A percentile compares a stretch with the other conserved stretches of the same genome.
These are phyloP conservation scores for Scheffersomyces spartinae DNA, from an alignment of 805 yeast genomes.

Conservation along the genomic window DNA sequence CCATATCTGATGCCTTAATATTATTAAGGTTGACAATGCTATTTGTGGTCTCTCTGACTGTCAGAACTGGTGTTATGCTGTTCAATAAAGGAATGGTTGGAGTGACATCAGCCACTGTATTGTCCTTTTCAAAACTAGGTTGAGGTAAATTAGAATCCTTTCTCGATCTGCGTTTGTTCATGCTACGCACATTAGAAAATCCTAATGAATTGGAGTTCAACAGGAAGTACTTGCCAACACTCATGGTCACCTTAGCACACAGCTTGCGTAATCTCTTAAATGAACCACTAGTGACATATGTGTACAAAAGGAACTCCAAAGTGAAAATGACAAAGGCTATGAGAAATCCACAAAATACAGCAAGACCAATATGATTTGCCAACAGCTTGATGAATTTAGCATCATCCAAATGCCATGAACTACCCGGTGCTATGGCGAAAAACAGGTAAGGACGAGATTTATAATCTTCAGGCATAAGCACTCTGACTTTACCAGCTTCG, in stretches of 20 bases:
- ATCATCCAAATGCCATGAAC: conserved; percentile 89
- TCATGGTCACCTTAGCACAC: too few species aligned
- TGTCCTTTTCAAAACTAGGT: too few species aligned
- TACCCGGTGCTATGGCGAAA: conserved; percentile 69
- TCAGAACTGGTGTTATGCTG: too few species aligned
- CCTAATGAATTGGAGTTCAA: too few species aligned
- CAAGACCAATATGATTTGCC: conserved; percentile 62
- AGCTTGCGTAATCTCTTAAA: conserved; percentile 14
- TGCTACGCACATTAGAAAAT: too few species aligned
- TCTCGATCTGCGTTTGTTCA: conserved; percentile 28
- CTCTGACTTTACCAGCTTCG: conserved; percentile 52
- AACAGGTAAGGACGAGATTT: conserved; percentile 50
- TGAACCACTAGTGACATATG: conserved; percentile 18
- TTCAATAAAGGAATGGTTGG: too few species aligned
- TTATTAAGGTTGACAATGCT: too few species aligned
- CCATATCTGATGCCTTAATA: too few species aligned
- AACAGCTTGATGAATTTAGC: conserved; percentile 66
- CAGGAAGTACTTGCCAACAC: too few species aligned
- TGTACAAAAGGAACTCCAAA: conserved; percentile 29
- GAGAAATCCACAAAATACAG: conserved; percentile 60
- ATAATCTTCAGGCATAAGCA: conserved; percentile 64
- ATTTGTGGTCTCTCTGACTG: too few species aligned
- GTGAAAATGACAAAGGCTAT: conserved; percentile 33
- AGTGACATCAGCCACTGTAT: too few species aligned
- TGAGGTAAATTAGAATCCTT: conserved; percentile 50